Percentiles rank a stretch among this genome's conserved stretches.
Conservation (phyloP, 1,139 yeast genomes). For the Candida freyschussii region DNA sequence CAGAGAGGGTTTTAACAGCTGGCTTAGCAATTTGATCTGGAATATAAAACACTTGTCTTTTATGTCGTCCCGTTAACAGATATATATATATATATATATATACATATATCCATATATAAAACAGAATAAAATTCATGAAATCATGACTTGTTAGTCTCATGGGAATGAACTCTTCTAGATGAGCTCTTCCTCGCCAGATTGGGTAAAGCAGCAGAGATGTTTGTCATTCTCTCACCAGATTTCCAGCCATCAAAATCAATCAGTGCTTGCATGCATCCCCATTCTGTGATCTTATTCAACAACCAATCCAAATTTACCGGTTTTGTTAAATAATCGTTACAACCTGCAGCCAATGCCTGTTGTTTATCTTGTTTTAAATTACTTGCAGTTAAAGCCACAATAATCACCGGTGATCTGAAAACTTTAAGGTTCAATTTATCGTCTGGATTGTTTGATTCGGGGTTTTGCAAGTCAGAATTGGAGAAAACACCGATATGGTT, state of each 20-base stretch:
- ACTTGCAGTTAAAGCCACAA: conserved; percentile 93
- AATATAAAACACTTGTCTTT: no score
- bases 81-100: no score
- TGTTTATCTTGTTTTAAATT: conserved; percentile 83
- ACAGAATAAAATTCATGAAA: no score
- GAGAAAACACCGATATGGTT: conserved; percentile 83
- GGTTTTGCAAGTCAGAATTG: conserved; percentile 27
- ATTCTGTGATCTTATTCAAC: conserved; percentile 88
- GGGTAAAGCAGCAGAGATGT: conserved; percentile 21
- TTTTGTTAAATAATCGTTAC: conserved; percentile 94
- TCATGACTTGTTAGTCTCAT: no score
- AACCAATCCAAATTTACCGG: conserved; percentile 95
- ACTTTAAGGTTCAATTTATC: conserved; percentile 48
- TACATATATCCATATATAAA: no score
- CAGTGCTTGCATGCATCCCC: conserved; percentile 97
- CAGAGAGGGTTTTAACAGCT: no score
- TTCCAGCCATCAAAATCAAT: conserved; percentile 97
- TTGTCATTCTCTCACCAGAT: conserved; percentile 33
- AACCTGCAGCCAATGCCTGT: conserved; percentile 92
- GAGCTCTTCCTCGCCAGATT: conserved; percentile 14
- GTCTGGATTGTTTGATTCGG: conserved; percentile 15
- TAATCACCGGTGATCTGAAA: conserved; percentile 87
- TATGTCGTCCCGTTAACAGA: no score
- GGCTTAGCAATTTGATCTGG: no score
- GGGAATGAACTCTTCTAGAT: conserved; percentile 11